These are phyloP conservation scores for Erysiphe neolycopersici DNA, from an alignment of 2,329 filamentous ascomycete genomes.

Conservation along the genomic window DNA sequence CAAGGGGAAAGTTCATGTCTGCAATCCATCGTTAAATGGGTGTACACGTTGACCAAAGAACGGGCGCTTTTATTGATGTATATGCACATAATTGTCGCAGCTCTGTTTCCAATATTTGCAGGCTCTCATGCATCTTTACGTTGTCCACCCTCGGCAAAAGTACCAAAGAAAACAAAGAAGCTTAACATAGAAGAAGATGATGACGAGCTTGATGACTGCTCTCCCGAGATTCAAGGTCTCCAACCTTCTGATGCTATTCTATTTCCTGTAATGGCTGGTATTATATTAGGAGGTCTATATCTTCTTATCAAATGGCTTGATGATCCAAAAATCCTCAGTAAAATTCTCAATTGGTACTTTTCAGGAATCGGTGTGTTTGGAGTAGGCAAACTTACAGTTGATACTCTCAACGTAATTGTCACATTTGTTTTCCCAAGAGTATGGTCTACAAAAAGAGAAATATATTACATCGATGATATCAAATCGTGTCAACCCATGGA, in stretches of 20 bases:
- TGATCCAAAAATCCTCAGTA: constrained; percentile 58
- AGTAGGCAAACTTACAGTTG: constrained; percentile 45
- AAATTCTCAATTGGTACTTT: constrained; percentile 62
- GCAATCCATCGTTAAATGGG: constrained; percentile 9
- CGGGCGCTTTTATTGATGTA: constrained; percentile 9
- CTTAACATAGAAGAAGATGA: constrained; percentile 17
- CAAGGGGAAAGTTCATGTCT: constrained; percentile 6
- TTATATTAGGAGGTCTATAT: constrained; percentile 51
- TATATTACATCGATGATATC: constrained; percentile 21
- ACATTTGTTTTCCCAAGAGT: constrained; percentile 48
- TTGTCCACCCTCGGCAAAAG: constrained; percentile 49
- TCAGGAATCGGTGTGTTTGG: constrained; percentile 19
- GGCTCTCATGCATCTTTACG: constrained; percentile 67
- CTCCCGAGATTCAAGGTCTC: constrained; percentile 39
- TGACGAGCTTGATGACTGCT: constrained; percentile 26
- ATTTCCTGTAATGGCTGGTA: constrained; percentile 54
- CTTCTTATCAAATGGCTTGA: constrained; percentile 72
- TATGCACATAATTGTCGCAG: constrained; percentile 34
- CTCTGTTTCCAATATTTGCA: constrained; percentile 60
- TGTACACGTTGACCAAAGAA: constrained; percentile 5
- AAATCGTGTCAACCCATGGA: constrained; percentile 9
- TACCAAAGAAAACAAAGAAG: constrained; percentile 18
- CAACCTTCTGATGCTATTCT: constrained; percentile 57
- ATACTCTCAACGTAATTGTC: constrained; percentile 34
- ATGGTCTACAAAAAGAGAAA: constrained; percentile 26